Evolutionary conservation across 768 basidiomycete species (phyloP), one percentile per base, ranked within the genome.

Genomic region (Cystoderma amianthinum): DNA sequence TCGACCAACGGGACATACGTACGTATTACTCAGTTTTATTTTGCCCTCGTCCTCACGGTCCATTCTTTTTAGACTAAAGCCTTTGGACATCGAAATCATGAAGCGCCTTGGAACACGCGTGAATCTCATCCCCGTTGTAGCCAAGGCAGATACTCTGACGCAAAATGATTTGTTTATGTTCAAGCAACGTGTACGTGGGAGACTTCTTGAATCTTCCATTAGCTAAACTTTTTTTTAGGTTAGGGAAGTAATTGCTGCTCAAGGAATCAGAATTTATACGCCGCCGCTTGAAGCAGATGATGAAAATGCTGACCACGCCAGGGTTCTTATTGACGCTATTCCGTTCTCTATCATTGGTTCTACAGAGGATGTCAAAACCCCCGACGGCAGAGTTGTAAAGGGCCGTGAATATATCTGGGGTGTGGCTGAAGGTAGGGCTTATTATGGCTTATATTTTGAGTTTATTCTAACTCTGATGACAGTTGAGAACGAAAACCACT

Each of bases 401-500:
- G 96, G 96, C 35, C 83, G 96, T 54, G 90, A 98, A 64, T 99
- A 99, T 60, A 80, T 95, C 11, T 99, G 96, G 96, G 96, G 96
- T 73, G 93, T 99, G n/a, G 96, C 96, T 6, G 96, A 99, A 73
- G 90, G 90, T 90, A 30, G 37, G 71, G 63, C 18, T 15, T 39
- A 10, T 21, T 1, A 12, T 28, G 25, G 4, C 2, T 41, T 19
- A 4, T 19, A 41, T 24, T 41, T 23, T 37, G 4, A 3, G 32
- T 24, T 32, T 38, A 21, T 25, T 39, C 16, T 42, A 30, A 41
- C 22, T 33, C 36, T 19, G 25, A 32, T 10, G 44, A 3, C 53
- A 92, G 95, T 99, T 46, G 96, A 99, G 67, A 98, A 99, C 60
- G 96, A 99, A 69, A 85, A 85, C 61, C 96, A 99, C 68, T 99